Percentiles rank a stretch among this genome's conserved stretches.
Evolutionary conservation across 2,329 filamentous ascomycete genomes (phyloP).

Genomic region (Ceratocystis cubensis): DNA sequence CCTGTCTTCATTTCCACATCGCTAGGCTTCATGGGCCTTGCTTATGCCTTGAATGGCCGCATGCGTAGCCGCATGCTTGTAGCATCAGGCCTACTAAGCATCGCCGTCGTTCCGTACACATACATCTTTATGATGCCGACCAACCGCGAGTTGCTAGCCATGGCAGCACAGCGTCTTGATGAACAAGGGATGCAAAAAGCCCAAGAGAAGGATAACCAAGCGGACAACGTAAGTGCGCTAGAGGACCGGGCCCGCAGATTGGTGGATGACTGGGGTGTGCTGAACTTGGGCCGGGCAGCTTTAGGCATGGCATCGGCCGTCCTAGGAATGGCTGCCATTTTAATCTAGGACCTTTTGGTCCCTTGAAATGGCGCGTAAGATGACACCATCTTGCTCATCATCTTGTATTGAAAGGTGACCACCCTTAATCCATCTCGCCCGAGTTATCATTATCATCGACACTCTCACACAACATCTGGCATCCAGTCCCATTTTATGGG

Average conservation of each 20-base stretch:
- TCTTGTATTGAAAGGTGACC: not conserved
- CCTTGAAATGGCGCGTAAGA: not conserved
- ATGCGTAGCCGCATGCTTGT: constrained; percentile 3
- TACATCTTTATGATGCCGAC: constrained; percentile 14
- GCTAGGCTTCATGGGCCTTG: constrained; percentile 10
- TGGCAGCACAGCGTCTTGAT: constrained; percentile 11
- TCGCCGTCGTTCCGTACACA: constrained; percentile 15
- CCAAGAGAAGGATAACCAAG: not conserved
- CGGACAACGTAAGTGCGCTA: not conserved
- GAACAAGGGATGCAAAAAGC: not conserved
- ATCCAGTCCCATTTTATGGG: constrained; percentile 41
- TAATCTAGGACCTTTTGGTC: not conserved
- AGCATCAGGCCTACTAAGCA: not conserved
- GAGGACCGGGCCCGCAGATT: constrained; percentile 13
- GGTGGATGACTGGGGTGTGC: constrained; percentile 17
- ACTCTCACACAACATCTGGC: constrained; percentile 28
- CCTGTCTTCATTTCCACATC: constrained; percentile 3
- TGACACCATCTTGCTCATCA: not conserved
- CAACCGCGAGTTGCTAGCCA: constrained; percentile 12
- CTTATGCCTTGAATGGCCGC: not conserved
- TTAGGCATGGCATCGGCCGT: constrained; percentile 3
- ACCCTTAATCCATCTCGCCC: not conserved
- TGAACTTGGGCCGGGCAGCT: constrained; percentile 17
- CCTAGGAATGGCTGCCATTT: constrained; percentile 12
- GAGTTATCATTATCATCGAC: not conserved